phyloP scores from a whole-genome alignment of 1,284 basidiomycete genomes.

The Ceratobasidium sp. region DNA sequence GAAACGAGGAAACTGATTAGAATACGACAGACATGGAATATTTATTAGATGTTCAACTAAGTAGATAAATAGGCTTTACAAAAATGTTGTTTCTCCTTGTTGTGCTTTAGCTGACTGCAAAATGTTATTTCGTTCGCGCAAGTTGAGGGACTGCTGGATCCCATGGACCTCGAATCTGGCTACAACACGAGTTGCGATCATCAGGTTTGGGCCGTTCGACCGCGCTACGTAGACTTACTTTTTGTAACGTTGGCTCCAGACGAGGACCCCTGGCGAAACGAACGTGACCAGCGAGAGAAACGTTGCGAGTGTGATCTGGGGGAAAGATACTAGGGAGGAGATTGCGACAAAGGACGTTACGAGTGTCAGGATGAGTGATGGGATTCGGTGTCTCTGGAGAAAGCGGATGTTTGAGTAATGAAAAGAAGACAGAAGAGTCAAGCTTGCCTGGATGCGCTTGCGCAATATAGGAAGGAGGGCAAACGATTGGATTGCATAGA shows the following conservation, averaged over 20 bases:
- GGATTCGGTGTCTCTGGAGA: constrained; percentile 54
- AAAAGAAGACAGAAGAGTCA: constrained; percentile 41
- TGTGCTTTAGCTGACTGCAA: constrained; percentile 6
- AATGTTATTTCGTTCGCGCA: constrained; percentile 4
- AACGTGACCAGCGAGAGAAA: constrained; percentile 68
- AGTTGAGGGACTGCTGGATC: constrained; percentile 54
- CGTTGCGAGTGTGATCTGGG: constrained; percentile 60
- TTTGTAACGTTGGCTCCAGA: constrained; percentile 85
- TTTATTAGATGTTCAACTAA: constrained; percentile 28
- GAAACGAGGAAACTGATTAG: not conserved
- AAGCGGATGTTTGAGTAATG: constrained; percentile 43
- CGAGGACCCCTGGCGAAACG: constrained; percentile 70
- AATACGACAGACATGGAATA: constrained; percentile 38
- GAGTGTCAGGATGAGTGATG: constrained; percentile 55
- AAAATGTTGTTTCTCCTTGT: not conserved
- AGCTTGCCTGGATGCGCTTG: constrained; percentile 74
- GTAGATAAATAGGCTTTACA: constrained; percentile 1
- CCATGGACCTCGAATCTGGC: constrained; percentile 62
- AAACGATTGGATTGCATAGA: constrained; percentile 87
- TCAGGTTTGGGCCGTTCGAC: constrained; percentile 29
- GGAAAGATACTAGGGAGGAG: constrained; percentile 61
- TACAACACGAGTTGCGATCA: constrained; percentile 49
- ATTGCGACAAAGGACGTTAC: constrained; percentile 63
- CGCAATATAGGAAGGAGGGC: constrained; percentile 85
- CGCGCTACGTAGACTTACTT: constrained; percentile 62